phyloP scores from a whole-genome alignment of 352 stramenopile species.

The Globisporangium orthogonon region DNA sequence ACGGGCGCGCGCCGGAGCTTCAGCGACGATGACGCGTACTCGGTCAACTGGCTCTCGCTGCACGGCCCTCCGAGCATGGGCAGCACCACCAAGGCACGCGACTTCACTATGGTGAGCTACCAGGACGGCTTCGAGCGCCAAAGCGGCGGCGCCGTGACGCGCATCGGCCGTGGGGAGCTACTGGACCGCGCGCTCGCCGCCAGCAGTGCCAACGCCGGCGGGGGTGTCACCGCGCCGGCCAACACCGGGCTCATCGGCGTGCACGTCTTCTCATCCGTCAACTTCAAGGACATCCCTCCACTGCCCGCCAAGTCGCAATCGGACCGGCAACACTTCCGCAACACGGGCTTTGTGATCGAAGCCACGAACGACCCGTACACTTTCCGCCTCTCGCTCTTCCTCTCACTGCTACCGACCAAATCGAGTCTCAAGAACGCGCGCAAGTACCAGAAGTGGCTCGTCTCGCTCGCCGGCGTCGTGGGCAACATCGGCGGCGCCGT shows the following conservation, averaged over 20 bases:
- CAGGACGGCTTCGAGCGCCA: slow-evolving; percentile 54
- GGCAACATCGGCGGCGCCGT: slow-evolving; percentile 30
- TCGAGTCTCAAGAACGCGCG: slow-evolving; percentile 33
- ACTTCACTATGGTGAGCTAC: slow-evolving; percentile 71
- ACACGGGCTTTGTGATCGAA: slow-evolving; percentile 61
- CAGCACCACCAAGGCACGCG: slow-evolving; percentile 31
- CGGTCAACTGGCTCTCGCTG: slow-evolving; percentile 61
- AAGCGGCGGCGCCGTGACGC: slow-evolving; percentile 17
- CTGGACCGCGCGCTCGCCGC: slow-evolving; percentile 13
- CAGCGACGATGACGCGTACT: slow-evolving; percentile 61
- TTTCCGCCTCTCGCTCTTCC: slow-evolving; percentile 44
- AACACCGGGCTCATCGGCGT: slow-evolving; percentile 39
- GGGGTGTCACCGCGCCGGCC: background rate
- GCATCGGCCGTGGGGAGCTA: slow-evolving; percentile 18
- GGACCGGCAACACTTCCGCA: slow-evolving; percentile 47
- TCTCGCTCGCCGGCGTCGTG: slow-evolving; percentile 25
- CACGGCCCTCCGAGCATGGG: slow-evolving; percentile 27
- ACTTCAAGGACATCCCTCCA: slow-evolving; percentile 55
- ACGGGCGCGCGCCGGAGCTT: slow-evolving; percentile 20
- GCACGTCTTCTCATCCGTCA: slow-evolving; percentile 52
- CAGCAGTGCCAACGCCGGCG: background rate
- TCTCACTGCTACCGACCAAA: slow-evolving; percentile 49
- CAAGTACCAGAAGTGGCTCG: slow-evolving; percentile 57
- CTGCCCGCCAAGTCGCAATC: slow-evolving; percentile 39
- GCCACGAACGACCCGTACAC: slow-evolving; percentile 29